These are phyloP conservation scores for Fistulifera pelliculosa DNA, from an alignment of 108 stramenopile species.

Conservation along the genomic window DNA sequence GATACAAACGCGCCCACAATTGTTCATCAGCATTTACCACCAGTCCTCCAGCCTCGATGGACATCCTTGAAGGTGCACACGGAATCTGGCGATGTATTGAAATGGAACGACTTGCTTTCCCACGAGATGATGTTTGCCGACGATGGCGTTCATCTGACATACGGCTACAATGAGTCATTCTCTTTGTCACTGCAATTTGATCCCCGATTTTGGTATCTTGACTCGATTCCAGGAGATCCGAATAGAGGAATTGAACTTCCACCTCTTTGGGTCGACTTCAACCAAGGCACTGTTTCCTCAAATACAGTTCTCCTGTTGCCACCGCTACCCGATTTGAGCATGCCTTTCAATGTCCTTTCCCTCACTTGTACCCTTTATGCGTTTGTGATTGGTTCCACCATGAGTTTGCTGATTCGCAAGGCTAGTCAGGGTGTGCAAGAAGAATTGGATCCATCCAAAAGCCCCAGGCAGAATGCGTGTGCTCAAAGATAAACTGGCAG, in stretches of 20 bases:
- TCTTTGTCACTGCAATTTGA: constrained; percentile 51
- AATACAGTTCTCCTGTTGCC: constrained; percentile 55
- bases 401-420: constrained; percentile 73
- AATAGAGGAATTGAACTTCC: constrained; percentile 70
- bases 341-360: constrained; percentile 93
- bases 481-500: not conserved
- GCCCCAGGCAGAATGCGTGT: constrained; percentile 4
- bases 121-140: not conserved
- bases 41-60: not conserved
- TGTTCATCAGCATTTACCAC: not conserved
- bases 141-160: not conserved
- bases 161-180: constrained; percentile 15
- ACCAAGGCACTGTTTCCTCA: constrained; percentile 34
- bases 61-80: not conserved
- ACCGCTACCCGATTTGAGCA: constrained; percentile 89
- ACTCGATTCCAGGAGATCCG: constrained; percentile 76
- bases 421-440: constrained; percentile 46
- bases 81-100: too few relatives aligned
- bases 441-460: constrained; percentile 32
- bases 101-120: not conserved
- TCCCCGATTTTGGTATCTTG: constrained; percentile 59
- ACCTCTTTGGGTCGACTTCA: constrained; percentile 45
- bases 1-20: not conserved
- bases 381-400: constrained; percentile 73
- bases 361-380: constrained; percentile 80